Evolutionary conservation across 495 filamentous ascomycete species (phyloP), one percentile per base, ranked within the genome.

Genomic region (Hypoxylon rickii): DNA sequence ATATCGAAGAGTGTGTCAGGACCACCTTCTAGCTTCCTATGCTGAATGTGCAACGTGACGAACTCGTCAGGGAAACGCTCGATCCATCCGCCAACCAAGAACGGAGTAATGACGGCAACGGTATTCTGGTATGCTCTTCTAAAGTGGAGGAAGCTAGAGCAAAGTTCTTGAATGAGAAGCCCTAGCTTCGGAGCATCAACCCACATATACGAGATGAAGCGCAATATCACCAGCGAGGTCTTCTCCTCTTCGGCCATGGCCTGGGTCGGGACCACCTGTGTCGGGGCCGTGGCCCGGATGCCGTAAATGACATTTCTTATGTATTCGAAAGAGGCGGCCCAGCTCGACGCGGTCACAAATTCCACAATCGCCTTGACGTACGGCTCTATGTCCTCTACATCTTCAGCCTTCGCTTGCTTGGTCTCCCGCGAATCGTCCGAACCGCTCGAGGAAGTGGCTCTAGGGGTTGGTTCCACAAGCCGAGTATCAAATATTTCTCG

Each of bases 1-100:
- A 86, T 85, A 47, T 87, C 84, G 40, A 86, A 86, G 7, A 87
- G 73, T 2, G 80, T 82, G 59, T 87, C 84, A 11, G 83, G 80
- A 3, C 80, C 80, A 31, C 72, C 81, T 53, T 87, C 84, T 24
- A 85, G 74, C 56, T 79, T 77, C 63, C 75, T 80, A 51, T 80
- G 79, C 37, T 75, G 70, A 22, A 69, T 70, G 65, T 86, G 84
- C 46, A 87, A 67, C 36, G 76, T 72, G 31, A 85, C 77, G 63
- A 86, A 86, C 67, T 87, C 84, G 12, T 69, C 67, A 8, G 84
- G 83, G 54, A 82, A 82, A 7, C 79, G 74, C 54, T 86, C 83
- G 26, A 87, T 73, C 84, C 84, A 87, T 42, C 81, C 71, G 31
- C 76, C 78, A 34, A 87, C 83, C 29, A 84, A 66, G 50, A 83